Evolutionary conservation across 495 filamentous ascomycete genomes (phyloP).

Genomic region (Penicillium psychrofluorescens): DNA sequence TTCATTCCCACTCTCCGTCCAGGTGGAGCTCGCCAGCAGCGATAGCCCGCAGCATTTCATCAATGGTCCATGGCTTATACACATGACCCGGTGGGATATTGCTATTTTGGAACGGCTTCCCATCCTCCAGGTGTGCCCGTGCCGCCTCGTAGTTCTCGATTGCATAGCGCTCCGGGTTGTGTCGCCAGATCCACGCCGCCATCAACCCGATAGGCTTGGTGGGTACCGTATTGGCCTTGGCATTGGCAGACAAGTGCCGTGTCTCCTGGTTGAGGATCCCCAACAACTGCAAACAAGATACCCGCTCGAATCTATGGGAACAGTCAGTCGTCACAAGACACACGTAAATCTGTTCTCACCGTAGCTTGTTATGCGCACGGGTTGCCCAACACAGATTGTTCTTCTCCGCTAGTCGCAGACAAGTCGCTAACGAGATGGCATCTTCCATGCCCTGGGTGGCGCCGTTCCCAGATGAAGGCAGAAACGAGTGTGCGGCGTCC

Average conservation of each 20-base stretch:
- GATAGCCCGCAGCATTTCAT: constrained; percentile 3
- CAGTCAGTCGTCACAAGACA: background rate
- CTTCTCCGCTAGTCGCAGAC: constrained; percentile 46
- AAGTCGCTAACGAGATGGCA: constrained; percentile 55
- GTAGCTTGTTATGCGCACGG: constrained; percentile 10
- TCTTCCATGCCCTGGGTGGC: constrained; percentile 67
- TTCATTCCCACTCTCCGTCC: constrained; percentile 9
- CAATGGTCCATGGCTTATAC: constrained; percentile 12
- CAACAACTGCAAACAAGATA: constrained; percentile 5
- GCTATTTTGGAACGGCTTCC: constrained; percentile 7
- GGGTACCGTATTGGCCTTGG: background rate
- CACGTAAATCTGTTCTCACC: background rate
- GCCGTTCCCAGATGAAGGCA: constrained; percentile 61
- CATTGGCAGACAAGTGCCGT: background rate
- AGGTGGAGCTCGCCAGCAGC: constrained; percentile 4
- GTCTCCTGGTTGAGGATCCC: constrained; percentile 5
- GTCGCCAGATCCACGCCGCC: constrained; percentile 10
- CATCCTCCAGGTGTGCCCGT: constrained; percentile 1
- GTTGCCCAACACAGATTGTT: constrained; percentile 25
- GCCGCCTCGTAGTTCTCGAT: constrained; percentile 8
- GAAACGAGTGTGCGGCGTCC: constrained; percentile 65
- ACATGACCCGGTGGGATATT: constrained; percentile 10
- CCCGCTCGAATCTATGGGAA: constrained; percentile 7
- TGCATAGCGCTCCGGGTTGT: constrained; percentile 13
- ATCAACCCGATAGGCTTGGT: constrained; percentile 2